Evolutionary conservation across 441 rosid genomes (phyloP), one percentile per base, ranked within the genome.

Genomic region (Arabidopsis lyrata): DNA sequence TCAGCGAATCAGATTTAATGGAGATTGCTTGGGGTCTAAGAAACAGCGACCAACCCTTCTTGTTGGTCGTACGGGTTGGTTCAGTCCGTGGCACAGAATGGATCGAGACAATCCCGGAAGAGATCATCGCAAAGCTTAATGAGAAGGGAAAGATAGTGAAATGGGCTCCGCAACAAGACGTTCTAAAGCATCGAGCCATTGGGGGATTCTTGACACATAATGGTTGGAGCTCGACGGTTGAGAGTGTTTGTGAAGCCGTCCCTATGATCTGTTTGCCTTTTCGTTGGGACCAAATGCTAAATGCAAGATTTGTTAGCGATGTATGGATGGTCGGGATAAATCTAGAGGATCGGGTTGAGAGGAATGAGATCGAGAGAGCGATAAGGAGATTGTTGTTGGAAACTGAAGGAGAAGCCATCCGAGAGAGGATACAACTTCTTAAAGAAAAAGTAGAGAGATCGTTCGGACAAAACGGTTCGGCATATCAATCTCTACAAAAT

Each of bases 241-340:
- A 60, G 56, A 61, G 82, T 78, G 16, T 79, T 69, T 29, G 84
- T 65, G 77, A 72, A 71, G 81, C 70, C 1, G 77, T 77, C 2
- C 85, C 86, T 3, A 73, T 85, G 84, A 61, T 83, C 9, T 76
- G 84, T 61, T 73, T 29, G 60, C 87, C 87, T 2, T 65, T 52
- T 6, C 67, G 59, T 3, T 84, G 83, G 42, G 89, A 83, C 39
- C 89, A 85, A 44, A 0, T 15, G 52, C 15, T 85, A 27, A 80
- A 81, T 59, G 66, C 81, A 2, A 78, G 82, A 38, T 79, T 64
- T 44, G 9, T 81, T 0, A 72, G 81, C 55, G 62, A 80, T 0
- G 68, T 73, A 0, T 85, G 88, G 88, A 78, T 65, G 73, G 62
- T 81, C 3, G 87, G 84, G 5, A 15, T 83, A 11, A 65, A 73